Evolutionary conservation across 2,329 filamentous ascomycete genomes (phyloP).

Genomic region (Cladophialophora bantiana): DNA sequence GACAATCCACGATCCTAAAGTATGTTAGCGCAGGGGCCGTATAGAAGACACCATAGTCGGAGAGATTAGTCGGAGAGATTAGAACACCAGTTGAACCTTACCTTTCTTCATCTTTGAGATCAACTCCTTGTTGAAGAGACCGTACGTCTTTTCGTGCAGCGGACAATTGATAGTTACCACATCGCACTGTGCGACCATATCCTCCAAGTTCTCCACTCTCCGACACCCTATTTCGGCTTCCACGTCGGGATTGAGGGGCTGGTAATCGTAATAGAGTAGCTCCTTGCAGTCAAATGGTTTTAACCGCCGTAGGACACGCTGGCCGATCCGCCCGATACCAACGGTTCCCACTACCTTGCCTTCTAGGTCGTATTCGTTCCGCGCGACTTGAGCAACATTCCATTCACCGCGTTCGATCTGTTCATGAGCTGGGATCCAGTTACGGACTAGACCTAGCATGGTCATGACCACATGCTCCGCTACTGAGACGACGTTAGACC

Average conservation of each 20-base stretch:
- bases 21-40: neutral
- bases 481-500: conserved; percentile 97
- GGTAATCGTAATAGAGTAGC: conserved; percentile 99
- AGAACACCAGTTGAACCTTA: conserved; percentile 47
- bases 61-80: conserved; percentile 13
- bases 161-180: conserved; percentile 99
- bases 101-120: conserved; percentile 99
- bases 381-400: conserved; percentile 94
- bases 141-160: conserved; percentile 95
- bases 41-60: neutral
- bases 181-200: conserved; percentile 92
- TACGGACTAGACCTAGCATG: conserved; percentile 92
- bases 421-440: conserved; percentile 98
- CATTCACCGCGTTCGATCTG: conserved; percentile 87
- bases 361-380: conserved; percentile 98
- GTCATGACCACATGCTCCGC: conserved; percentile 99
- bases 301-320: conserved; percentile 94
- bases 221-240: conserved; percentile 96
- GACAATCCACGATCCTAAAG: conserved; percentile 84
- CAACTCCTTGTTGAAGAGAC: conserved; percentile 98
- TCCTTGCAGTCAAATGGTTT: conserved; percentile 99
- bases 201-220: conserved; percentile 86
- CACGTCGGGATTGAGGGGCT: conserved; percentile 82
- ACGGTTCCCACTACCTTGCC: conserved; percentile 97
- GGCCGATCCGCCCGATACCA: conserved; percentile 94